Percentiles rank a stretch among this genome's conserved stretches.
Conservation (phyloP, 2,329 filamentous ascomycete species). For the Cercospora brassicicola region DNA sequence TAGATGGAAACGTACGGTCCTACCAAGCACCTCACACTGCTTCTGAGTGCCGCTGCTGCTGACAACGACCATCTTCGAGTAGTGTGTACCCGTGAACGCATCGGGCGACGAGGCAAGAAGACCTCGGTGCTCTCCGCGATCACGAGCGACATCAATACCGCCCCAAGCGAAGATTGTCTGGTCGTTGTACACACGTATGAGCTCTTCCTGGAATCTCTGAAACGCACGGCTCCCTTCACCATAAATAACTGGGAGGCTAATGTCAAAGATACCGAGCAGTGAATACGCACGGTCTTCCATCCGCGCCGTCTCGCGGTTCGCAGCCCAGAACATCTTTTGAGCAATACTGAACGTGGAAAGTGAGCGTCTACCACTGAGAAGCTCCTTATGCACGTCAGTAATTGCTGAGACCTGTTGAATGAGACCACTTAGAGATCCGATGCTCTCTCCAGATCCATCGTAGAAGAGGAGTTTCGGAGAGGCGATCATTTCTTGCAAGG, state of each 20-base stretch:
- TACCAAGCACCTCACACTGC: neutral
- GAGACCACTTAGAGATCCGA: neutral
- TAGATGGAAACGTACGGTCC: neutral
- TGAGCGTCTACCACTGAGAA: neutral
- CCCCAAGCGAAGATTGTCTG: neutral
- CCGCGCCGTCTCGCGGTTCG: neutral
- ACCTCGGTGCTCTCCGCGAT: no score
- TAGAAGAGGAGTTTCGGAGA: neutral
- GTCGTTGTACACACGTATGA: neutral
- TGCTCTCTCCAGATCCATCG: neutral
- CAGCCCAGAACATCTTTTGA: neutral
- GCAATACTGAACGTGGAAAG: neutral
- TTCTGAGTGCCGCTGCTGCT: neutral
- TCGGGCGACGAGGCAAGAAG: neutral
- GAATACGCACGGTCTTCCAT: neutral
- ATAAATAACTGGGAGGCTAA: neutral
- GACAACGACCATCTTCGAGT: neutral
- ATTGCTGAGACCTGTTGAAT: neutral
- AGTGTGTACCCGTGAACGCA: neutral
- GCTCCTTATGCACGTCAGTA: neutral
- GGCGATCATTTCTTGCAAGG: neutral
- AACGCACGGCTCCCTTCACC: neutral
- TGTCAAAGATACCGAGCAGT: neutral
- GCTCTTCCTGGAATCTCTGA: neutral
- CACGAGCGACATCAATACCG: no score